A percentile compares a stretch with the other conserved stretches of the same genome.
phyloP scores from a whole-genome alignment of 202 grass and related monocot genomes.

The Zoysia matrella region DNA sequence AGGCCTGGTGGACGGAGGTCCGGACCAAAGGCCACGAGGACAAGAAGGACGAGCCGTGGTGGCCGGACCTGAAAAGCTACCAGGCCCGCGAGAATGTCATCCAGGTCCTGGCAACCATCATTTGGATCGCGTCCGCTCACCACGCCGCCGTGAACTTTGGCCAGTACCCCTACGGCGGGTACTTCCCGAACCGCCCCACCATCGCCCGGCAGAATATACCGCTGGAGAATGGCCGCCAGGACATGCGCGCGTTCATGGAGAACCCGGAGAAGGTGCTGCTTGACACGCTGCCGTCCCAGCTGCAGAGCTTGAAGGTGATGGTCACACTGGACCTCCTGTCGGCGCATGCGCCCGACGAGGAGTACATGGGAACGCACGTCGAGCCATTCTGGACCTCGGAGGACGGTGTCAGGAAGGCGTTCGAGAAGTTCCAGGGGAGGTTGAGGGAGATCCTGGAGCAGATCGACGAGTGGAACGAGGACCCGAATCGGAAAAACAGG shows the following conservation, averaged over 20 bases:
- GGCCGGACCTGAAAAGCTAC: slow-evolving; percentile 53
- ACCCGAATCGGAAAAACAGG: slow-evolving; percentile 34
- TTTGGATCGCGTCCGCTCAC: slow-evolving; percentile 73
- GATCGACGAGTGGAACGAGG: slow-evolving; percentile 46
- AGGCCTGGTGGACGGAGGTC: slow-evolving; percentile 68
- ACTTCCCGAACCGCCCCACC: slow-evolving; percentile 73
- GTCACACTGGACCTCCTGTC: slow-evolving; percentile 49
- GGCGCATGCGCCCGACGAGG: slow-evolving; percentile 57
- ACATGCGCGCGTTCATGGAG: not conserved
- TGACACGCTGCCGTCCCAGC: slow-evolving; percentile 47
- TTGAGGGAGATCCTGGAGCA: slow-evolving; percentile 54
- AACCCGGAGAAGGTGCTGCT: slow-evolving; percentile 52
- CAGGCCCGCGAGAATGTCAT: slow-evolving; percentile 24
- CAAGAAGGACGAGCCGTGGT: slow-evolving; percentile 70
- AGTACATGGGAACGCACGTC: slow-evolving; percentile 48
- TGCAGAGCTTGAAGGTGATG: slow-evolving; percentile 46
- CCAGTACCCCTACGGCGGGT: slow-evolving; percentile 70
- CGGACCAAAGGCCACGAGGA: slow-evolving; percentile 59
- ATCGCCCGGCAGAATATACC: slow-evolving; percentile 61
- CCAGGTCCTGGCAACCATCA: slow-evolving; percentile 67
- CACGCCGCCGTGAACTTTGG: slow-evolving; percentile 80
- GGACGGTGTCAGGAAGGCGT: slow-evolving; percentile 43
- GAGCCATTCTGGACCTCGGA: slow-evolving; percentile 50
- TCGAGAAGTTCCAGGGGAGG: slow-evolving; percentile 43
- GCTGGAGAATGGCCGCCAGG: not conserved